Conservation (phyloP, 23 red algal species). For the Pyropia yezoensis region DNA sequence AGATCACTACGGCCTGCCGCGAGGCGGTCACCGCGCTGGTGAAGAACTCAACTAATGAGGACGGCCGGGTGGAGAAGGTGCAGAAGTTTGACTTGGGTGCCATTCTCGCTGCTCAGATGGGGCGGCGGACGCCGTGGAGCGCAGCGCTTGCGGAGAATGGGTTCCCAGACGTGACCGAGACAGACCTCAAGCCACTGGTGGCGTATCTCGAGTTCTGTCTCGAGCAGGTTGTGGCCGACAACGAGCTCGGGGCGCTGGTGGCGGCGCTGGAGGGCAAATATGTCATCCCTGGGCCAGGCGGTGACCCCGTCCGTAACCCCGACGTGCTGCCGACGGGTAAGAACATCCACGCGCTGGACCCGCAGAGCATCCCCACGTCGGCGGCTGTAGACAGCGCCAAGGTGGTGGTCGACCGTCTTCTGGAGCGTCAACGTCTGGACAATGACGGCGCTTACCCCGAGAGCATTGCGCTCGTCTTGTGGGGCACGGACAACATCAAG, state of each 20-base stretch:
- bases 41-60: slow-evolving; percentile 67
- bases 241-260: slow-evolving; percentile 84
- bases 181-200: slow-evolving; percentile 63
- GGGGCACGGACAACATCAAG: slow-evolving; percentile 96
- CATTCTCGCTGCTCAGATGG: slow-evolving; percentile 49
- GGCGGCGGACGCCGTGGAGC: slow-evolving; percentile 57
- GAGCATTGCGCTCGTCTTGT: slow-evolving; percentile 91
- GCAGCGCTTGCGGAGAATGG: slow-evolving; percentile 65
- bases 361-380: slow-evolving; percentile 92
- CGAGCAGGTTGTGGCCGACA: slow-evolving; percentile 74
- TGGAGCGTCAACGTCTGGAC: slow-evolving; percentile 49
- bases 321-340: slow-evolving; percentile 96
- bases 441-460: slow-evolving; percentile 76
- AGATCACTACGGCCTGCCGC: slow-evolving; percentile 76
- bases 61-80: slow-evolving; percentile 78
- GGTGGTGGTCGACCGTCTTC: slow-evolving; percentile 82
- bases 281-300: slow-evolving; percentile 90
- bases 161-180: slow-evolving; percentile 62
- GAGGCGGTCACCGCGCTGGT: slow-evolving; percentile 72
- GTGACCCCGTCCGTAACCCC: slow-evolving; percentile 96
- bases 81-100: slow-evolving; percentile 45
- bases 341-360: slow-evolving; percentile 99
- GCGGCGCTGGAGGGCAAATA: slow-evolving; percentile 74
- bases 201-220: slow-evolving; percentile 95
- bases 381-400: slow-evolving; percentile 71